Evolutionary conservation across 768 basidiomycete species (phyloP), one percentile per base, ranked within the genome.

Genomic region (Leccinum pellstonianum): DNA sequence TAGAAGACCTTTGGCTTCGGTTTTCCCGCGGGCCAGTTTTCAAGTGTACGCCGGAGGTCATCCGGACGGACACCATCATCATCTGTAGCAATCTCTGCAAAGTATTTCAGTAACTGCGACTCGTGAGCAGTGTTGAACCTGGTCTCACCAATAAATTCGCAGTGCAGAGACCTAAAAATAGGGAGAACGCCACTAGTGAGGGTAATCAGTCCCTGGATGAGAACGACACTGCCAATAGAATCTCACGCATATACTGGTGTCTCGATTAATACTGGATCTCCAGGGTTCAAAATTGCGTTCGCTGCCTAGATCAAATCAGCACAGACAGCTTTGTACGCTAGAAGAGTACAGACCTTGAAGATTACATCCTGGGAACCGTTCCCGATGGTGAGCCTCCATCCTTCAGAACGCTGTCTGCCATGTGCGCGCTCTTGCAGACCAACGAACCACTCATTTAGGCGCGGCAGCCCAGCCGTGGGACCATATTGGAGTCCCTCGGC

Each of bases 321-420:
- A 64, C 31, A 52, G 25, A 62, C 49, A 59, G 65, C 23, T 27
- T 37, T 1, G 37, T 21, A 15, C 11, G 15, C 15, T 23, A 9
- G 38, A 52, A 25, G 37, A 37, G 49, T 48, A 59, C 57, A 0
- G 64, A 90, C 93, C 83, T 95, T 97, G 77, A 81, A 88, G 53
- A 98, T 83, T 63, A 93, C 70, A 77, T 97, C 94, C 74, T 97
- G 95, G 48, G 91, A 91, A 11, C 95, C 95, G 43, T 81, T 80
- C 2, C 95, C 93, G 10, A 97, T 76, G 46, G 84, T 86, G 10
- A 95, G 71, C 47, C 78, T 77, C 94, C 95, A 98, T 7, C 85
- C 87, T 64, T 83, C 85, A 2, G 78, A 81, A 47, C 66, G 70
- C 52, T 78, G 77, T 49, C 92, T 79, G 4, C 83, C 83, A 66